phyloP scores from a whole-genome alignment of 164 flowering plant species.

The Magnolia officinalis region DNA sequence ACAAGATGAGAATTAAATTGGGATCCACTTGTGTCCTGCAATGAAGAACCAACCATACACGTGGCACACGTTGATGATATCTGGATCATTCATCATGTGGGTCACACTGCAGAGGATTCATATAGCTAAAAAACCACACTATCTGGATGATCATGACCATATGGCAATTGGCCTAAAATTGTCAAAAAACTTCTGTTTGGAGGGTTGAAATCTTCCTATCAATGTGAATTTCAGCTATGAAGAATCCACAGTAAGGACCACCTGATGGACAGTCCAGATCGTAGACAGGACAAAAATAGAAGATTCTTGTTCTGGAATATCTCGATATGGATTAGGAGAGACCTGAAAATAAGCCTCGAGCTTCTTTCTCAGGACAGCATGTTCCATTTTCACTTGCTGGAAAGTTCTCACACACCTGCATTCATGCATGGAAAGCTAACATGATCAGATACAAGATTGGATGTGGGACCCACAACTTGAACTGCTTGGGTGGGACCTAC shows the following conservation, averaged over 20 bases:
- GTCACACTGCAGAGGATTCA: background rate
- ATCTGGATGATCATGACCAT: too few species aligned
- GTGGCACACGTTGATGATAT: background rate
- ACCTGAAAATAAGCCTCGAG: slow-evolving; percentile 48
- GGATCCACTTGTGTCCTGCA: too few species aligned
- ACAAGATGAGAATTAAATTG: background rate
- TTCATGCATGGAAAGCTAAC: background rate
- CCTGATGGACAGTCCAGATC: background rate
- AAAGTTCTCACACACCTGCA: slow-evolving; percentile 39
- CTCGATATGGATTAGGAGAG: background rate
- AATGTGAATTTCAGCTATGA: background rate
- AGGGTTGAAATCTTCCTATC: background rate
- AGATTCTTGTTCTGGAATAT: background rate
- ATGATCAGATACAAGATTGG: background rate
- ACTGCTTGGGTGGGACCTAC: background rate
- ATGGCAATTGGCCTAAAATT: too few species aligned
- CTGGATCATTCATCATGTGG: background rate
- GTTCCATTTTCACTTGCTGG: slow-evolving; percentile 41
- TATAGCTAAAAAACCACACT: background rate
- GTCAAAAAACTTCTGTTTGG: background rate
- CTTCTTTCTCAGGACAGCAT: slow-evolving; percentile 34
- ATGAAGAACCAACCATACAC: too few species aligned
- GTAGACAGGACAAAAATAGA: too few species aligned
- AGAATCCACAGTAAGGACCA: background rate
- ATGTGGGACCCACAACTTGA: background rate